Evolutionary conservation across 139 green algal genomes (phyloP), one percentile per base, ranked within the genome.

Genomic region (Chlamydomonas incerta): DNA sequence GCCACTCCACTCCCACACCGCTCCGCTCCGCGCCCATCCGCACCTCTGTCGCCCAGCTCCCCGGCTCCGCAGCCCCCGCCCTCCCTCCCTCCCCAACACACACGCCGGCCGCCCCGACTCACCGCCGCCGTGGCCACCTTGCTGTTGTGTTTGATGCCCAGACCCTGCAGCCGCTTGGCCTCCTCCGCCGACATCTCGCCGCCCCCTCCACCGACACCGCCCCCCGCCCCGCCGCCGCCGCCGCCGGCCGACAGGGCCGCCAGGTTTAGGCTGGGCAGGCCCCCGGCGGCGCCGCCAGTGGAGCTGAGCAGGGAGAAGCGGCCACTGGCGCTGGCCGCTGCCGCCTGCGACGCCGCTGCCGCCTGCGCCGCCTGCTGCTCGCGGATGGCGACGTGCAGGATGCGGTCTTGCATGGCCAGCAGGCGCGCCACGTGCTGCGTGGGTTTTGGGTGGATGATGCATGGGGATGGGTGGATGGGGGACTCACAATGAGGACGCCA

Each of bases 51-150:
- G n/a, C n/a, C n/a, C n/a, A 21, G 9, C 10, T 1, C 66, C 17
- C 66, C 15, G n/a, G n/a, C 66, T 6, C 15, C 8, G 21, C 31
- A 41, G n/a, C 66, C n/a, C 66, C 4, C 24, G 31, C 8, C 66
- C 24, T 31, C 1, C 11, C 62, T 31, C 62, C 21, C 62, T 3
- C 3, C 26, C 62, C 20, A 18, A 35, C 6, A 18, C 11, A 1
- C n/a, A 29, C 17, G n/a, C 41, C 20, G 55, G 55, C 55, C 55
- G 20, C 11, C 55, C 4, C 20, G 21, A 62, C 76, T n/a, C 41
- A 83, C 76, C 76, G 76, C 58, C 10, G 76, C 62, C 14, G 76
- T 26, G 24, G 76, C 76, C 76, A 83, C 76, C 58, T 73, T 73
- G 76, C 62, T 73, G 76, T 73, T 62, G n/a, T 50, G 37, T 62